Evolutionary conservation across 2,329 filamentous ascomycete species (phyloP), one percentile per base, ranked within the genome.

Genomic region (Penicillium sp.): DNA sequence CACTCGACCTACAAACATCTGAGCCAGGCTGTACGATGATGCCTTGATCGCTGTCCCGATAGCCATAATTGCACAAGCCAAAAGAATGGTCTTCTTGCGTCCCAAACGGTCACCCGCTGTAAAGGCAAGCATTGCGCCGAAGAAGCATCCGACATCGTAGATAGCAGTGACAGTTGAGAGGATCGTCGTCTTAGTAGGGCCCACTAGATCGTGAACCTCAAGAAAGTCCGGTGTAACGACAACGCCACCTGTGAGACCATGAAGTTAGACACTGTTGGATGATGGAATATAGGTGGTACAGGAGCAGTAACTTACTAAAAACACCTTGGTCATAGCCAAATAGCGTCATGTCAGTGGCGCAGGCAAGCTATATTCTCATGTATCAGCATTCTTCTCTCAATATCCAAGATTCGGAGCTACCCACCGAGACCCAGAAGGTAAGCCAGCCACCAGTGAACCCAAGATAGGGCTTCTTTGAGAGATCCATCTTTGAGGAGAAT

Each of bases 61-160:
- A 23, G 73, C 73, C 79, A 85, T 83, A 61, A 84, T 79, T 0
- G 76, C 78, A 0, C 81, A 81, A 7, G 82, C 82, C 0, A 82
- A 55, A 7, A 84, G 65, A 30, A 84, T 74, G 9, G 76, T 76
- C 51, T 80, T 82, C 67, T 81, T 82, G 8, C 83, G 72, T 1
- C 83, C 83, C 0, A 84, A 71, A 5, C 60, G 63, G 51, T 85
- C 82, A 3, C 83, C 83, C 19, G 83, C 70, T 2, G 64, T 72
- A 57, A 86, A 82, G 21, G 81, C 66, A 6, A 64, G 77, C 1
- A 80, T 67, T 2, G 80, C 85, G 13, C 86, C 86, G 48, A 87
- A 74, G 71, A 88, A 87, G 69, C 85, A 88, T 8, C 85, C 85
- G 30, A 88, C 78, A 65, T 87, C 84, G 70, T 87, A 87, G 58